A percentile compares a stretch with the other conserved stretches of the same genome.
Conservation (phyloP, 2,329 filamentous ascomycete species). For the Stemphylium lycopersici region DNA sequence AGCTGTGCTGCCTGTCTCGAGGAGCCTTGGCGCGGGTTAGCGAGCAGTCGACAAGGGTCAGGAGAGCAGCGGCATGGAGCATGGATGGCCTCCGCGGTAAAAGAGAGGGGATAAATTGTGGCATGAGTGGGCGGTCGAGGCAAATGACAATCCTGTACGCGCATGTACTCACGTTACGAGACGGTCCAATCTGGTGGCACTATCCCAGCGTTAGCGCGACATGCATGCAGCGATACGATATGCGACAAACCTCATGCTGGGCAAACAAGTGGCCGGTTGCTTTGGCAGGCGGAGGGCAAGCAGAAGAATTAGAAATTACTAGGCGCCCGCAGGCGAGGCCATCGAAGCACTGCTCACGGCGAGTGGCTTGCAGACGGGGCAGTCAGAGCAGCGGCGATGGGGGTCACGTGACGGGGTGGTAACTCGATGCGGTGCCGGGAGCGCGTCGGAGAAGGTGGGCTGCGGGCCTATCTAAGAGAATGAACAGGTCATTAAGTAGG, state of each 20-base stretch:
- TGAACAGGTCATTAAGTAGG: constrained; percentile 26
- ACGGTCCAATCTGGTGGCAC: constrained; percentile 48
- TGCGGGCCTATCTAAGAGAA: constrained; percentile 37
- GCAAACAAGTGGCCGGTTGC: constrained; percentile 10
- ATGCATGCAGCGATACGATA: constrained; percentile 28
- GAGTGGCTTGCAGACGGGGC: neutral
- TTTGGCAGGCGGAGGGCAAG: constrained; percentile 14
- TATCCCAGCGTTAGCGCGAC: constrained; percentile 43
- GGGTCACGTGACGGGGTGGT: constrained; percentile 34
- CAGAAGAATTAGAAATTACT: constrained; percentile 36
- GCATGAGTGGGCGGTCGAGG: neutral
- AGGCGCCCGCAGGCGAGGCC: constrained; percentile 27
- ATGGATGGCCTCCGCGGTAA: neutral
- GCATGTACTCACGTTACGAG: constrained; percentile 46
- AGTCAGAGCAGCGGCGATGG: constrained; percentile 7
- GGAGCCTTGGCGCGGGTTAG: constrained; percentile 66
- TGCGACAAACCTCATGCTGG: constrained; percentile 40
- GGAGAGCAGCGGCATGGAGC: neutral
- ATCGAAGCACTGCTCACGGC: constrained; percentile 23
- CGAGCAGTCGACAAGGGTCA: constrained; percentile 12
- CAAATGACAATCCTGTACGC: constrained; percentile 8
- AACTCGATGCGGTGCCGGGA: constrained; percentile 34
- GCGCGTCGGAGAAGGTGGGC: constrained; percentile 40
- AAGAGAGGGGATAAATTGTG: neutral
- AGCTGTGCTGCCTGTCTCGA: constrained; percentile 96